These are phyloP conservation scores for Pleurotus cornucopiae DNA, from an alignment of 768 basidiomycete species.

Conservation along the genomic window DNA sequence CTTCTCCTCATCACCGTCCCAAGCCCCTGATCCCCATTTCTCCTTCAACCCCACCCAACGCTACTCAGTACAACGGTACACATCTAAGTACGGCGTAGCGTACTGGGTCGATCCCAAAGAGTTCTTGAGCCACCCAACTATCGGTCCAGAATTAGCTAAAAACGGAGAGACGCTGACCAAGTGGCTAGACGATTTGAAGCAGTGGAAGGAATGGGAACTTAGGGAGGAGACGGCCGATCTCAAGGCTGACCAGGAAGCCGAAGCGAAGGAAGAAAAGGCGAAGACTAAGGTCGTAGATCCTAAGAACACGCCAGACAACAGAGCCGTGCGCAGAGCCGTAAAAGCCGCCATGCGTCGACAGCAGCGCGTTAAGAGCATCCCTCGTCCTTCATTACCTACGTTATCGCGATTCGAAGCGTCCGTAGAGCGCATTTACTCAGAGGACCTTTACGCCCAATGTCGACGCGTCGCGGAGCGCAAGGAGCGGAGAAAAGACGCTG, in stretches of 20 bases:
- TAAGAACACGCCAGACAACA: slow-evolving; percentile 14
- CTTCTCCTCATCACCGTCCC: slow-evolving; percentile 54
- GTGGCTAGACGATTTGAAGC: slow-evolving; percentile 2
- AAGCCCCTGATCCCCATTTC: slow-evolving; percentile 73
- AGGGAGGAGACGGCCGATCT: slow-evolving; percentile 29
- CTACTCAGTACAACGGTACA: slow-evolving; percentile 69
- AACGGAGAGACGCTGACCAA: slow-evolving; percentile 3
- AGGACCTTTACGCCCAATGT: slow-evolving; percentile 68
- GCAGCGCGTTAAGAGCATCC: slow-evolving; percentile 20
- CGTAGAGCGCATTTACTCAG: slow-evolving; percentile 74
- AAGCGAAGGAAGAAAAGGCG: slow-evolving; percentile 16
- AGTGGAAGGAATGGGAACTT: slow-evolving; percentile 35
- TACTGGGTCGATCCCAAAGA: slow-evolving; percentile 84
- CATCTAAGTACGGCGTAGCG: slow-evolving; percentile 61
- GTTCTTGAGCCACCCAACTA: slow-evolving; percentile 70
- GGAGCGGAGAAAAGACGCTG: slow-evolving; percentile 67
- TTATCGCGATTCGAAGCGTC: slow-evolving; percentile 65
- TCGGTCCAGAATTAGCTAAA: slow-evolving; percentile 63
- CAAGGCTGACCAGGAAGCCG: slow-evolving; percentile 20
- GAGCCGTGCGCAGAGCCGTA: not conserved
- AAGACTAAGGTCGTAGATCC: slow-evolving; percentile 10
- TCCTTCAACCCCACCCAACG: slow-evolving; percentile 59
- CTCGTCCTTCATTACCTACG: slow-evolving; percentile 34
- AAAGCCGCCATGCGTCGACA: slow-evolving; percentile 1
- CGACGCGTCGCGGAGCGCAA: slow-evolving; percentile 63